Conservation (phyloP, 495 filamentous ascomycete genomes). For the Apiosordaria backusii region DNA sequence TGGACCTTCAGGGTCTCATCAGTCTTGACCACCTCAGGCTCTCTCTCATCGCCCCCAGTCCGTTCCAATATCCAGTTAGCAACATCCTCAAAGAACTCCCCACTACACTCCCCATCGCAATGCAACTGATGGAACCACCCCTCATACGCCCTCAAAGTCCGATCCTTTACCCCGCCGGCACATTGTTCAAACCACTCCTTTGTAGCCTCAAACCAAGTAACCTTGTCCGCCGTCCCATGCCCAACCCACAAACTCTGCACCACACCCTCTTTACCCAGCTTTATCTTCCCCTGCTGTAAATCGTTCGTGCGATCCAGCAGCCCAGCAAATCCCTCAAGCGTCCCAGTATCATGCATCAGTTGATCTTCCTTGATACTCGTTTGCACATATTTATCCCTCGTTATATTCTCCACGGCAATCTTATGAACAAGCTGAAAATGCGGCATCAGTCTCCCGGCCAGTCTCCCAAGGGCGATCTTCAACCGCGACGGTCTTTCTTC, state of each 20-base stretch:
- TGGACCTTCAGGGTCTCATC: conserved; percentile 13
- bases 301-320: conserved; percentile 66
- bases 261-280: conserved; percentile 30
- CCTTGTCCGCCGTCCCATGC: conserved; percentile 66
- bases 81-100: conserved; percentile 65
- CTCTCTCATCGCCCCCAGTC: conserved; percentile 10
- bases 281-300: conserved; percentile 43
- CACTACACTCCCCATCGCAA: conserved; percentile 59
- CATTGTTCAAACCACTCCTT: conserved; percentile 58
- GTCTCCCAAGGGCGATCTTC: conserved; percentile 55
- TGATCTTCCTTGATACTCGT: conserved; percentile 55
- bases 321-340: conserved; percentile 66
- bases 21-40: conserved; percentile 8
- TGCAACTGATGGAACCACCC: conserved; percentile 79
- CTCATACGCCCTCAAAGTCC: conserved; percentile 66
- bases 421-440: conserved; percentile 52
- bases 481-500: conserved; percentile 55
- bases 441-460: conserved; percentile 66
- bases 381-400: conserved; percentile 58
- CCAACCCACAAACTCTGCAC: conserved; percentile 55
- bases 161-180: conserved; percentile 53
- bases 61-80: conserved; percentile 68
- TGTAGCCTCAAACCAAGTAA: conserved; percentile 59
- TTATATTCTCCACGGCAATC: conserved; percentile 56
- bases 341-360: conserved; percentile 75